phyloP scores from a whole-genome alignment of 2,329 filamentous ascomycete species.

The Neonectria neomacrospora region DNA sequence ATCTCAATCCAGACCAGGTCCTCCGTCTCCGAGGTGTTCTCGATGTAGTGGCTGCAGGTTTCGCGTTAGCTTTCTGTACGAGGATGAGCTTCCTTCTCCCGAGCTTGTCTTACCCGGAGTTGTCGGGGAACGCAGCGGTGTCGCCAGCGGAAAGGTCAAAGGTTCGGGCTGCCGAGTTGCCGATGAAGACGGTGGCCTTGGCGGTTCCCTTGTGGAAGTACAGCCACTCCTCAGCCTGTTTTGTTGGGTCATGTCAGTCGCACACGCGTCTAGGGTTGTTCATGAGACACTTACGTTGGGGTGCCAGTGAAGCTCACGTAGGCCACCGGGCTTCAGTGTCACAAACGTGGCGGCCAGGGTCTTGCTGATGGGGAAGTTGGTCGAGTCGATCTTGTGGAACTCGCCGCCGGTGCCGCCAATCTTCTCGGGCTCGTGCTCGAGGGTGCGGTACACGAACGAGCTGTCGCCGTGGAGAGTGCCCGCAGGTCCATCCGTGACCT shows the following conservation, averaged over 20 bases:
- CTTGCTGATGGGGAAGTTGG: constrained; percentile 73
- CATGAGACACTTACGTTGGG: constrained; percentile 61
- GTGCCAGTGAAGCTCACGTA: constrained; percentile 77
- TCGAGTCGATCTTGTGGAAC: constrained; percentile 72
- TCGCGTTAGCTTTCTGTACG: neutral
- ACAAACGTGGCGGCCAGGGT: constrained; percentile 75
- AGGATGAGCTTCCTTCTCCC: rapidly evolving
- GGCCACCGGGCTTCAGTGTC: constrained; percentile 68
- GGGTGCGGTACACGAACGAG: constrained; percentile 71
- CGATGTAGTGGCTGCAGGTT: constrained; percentile 69
- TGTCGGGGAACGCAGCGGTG: constrained; percentile 75
- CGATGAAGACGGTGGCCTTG: constrained; percentile 73
- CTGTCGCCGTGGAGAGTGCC: constrained; percentile 64
- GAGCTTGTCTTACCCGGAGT: constrained; percentile 57
- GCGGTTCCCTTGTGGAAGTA: constrained; percentile 74
- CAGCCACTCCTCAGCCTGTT: constrained; percentile 74
- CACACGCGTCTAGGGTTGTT: neutral
- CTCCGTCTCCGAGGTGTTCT: constrained; percentile 72
- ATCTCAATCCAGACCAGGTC: constrained; percentile 76
- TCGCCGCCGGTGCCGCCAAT: constrained; percentile 71
- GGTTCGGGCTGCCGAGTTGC: constrained; percentile 68
- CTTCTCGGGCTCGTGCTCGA: constrained; percentile 64
- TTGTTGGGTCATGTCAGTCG: constrained; percentile 9
- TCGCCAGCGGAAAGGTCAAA: constrained; percentile 77
- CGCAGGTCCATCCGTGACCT: constrained; percentile 51